These are phyloP conservation scores for Cetraspora pellucida DNA, from an alignment of 192 early-diverging fungal species.

Conservation along the genomic window DNA sequence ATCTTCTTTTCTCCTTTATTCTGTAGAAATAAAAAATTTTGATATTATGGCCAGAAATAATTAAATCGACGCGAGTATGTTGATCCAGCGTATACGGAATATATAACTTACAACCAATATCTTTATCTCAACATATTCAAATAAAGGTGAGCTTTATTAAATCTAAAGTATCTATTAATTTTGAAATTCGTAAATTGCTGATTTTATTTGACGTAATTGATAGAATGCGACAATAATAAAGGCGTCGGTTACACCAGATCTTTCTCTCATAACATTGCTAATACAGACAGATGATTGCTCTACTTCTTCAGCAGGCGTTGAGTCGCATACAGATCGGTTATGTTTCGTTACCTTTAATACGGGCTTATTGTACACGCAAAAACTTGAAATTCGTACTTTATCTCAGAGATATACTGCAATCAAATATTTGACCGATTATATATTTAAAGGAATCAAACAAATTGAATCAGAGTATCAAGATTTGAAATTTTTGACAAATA, in stretches of 20 bases:
- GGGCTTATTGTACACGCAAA: slow-evolving; percentile 29
- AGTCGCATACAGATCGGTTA: not conserved
- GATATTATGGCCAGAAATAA: too few relatives aligned
- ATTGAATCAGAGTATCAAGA: slow-evolving; percentile 21
- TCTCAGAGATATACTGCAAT: slow-evolving; percentile 31
- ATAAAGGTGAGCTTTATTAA: not conserved
- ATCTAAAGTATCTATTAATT: not conserved
- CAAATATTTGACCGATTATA: slow-evolving; percentile 27
- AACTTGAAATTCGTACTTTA: slow-evolving; percentile 33
- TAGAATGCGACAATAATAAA: slow-evolving; percentile 26
- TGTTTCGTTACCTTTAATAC: slow-evolving; percentile 26
- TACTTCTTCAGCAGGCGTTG: not conserved
- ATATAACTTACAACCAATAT: slow-evolving; percentile 32
- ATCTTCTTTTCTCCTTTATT: not conserved
- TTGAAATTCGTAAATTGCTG: too few relatives aligned
- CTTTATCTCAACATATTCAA: slow-evolving; percentile 21
- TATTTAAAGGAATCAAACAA: slow-evolving; percentile 22
- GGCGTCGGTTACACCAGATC: slow-evolving; percentile 32
- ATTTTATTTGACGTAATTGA: not conserved
- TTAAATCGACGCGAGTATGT: not conserved
- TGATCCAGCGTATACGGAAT: slow-evolving; percentile 35
- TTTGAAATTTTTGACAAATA: slow-evolving; percentile 18
- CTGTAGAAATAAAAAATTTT: not conserved
- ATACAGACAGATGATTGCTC: not conserved
- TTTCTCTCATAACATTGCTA: slow-evolving; percentile 25